Evolutionary conservation across 495 filamentous ascomycete species (phyloP), one percentile per base, ranked within the genome.

Genomic region (Xylaria longipes): DNA sequence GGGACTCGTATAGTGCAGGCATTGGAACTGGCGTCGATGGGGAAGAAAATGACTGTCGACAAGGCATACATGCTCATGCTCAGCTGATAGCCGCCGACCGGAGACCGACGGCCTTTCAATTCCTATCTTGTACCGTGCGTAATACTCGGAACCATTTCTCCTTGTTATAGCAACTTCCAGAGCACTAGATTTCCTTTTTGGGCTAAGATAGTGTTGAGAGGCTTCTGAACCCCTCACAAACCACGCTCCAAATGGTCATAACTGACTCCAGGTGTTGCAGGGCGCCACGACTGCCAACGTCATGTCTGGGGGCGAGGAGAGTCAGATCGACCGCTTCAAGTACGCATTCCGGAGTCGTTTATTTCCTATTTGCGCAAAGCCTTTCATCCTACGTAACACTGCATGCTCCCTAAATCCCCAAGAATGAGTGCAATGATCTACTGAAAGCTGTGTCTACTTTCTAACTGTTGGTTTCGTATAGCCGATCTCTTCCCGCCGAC

Each of bases 1-100:
- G 85, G 9, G 84, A 87, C 70, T 86, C 84, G 11, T 87, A 86
- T 65, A 82, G 80, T 39, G 81, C 84, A 3, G 84, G 85, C 29
- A 84, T 86, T 56, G 85, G 85, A 27, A 84, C 83, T 11, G 76
- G 76, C 43, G 61, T 80, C 68, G 72, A 80, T 27, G 78, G 75
- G 60, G 79, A 77, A 20, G 78, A 82, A 67, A 77, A 83, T 68
- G 80, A 80, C 33, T 86, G 84, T 64, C 79, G 82, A 27, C 80
- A 74, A 33, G 83, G 82, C 45, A 46, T 73, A 37, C 77, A 78
- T 54, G 78, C 82, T 37, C 81, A 85, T 68, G 79, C 80, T 22
- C 64, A 72, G 41, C 75, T 84, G 39, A 78, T 86, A 60, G 71
- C 75, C 48, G 48, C 68, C 25, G 80, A 81, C 71, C 71, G 66